Evolutionary conservation across 169 alveolate genomes (phyloP), one percentile per base, ranked within the genome.

Genomic region (Babesia caballi): DNA sequence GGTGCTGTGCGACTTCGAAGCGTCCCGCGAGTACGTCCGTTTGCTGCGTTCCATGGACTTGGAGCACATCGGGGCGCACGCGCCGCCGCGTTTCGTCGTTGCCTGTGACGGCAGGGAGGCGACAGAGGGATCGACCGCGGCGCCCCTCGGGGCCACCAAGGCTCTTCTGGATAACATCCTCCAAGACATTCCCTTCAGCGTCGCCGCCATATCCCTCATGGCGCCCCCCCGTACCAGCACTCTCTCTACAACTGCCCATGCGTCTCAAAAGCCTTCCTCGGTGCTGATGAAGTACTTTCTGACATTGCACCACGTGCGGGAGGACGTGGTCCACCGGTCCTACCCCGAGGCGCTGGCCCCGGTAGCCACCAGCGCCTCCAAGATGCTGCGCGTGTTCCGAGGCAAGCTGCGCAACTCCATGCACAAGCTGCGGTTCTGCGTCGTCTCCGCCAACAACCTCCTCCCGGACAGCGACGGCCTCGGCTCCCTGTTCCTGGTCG

Each of bases 11-110:
- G 75, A 75, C 56, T 90, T 85, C 32, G 84, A 91, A 61, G 60
- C 82, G 36, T 68, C 88, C 25, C 67, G 73, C 19, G 85, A 90
- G 57, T 89, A 83, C 27, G 78, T 85, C 60, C 84, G 84, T 50
- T 80, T 91, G 58, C 76, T 81, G 49, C 73, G 83, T 19, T 87
- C 92, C 27, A 89, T 83, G 59, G 77, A 72, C 61, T 74, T 73
- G 66, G 89, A 82, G 53, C 83, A 83, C 46, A 69, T 88, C n/a
- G 88, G 91, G 50, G 83, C 84, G 25, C 85, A 85, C 49, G 91
- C 90, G 25, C 95, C 95, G 8, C 92, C 92, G 51, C 83, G 91
- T 35, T 86, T 91, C 60, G 84, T 91, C 51, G 49, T 91, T 40
- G 92, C 88, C 30, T 87, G 85, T 9, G 95, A 91, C 63, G 95